Evolutionary conservation across 495 filamentous ascomycete species (phyloP), one percentile per base, ranked within the genome.

Genomic region (Penicillium coprophilum): DNA sequence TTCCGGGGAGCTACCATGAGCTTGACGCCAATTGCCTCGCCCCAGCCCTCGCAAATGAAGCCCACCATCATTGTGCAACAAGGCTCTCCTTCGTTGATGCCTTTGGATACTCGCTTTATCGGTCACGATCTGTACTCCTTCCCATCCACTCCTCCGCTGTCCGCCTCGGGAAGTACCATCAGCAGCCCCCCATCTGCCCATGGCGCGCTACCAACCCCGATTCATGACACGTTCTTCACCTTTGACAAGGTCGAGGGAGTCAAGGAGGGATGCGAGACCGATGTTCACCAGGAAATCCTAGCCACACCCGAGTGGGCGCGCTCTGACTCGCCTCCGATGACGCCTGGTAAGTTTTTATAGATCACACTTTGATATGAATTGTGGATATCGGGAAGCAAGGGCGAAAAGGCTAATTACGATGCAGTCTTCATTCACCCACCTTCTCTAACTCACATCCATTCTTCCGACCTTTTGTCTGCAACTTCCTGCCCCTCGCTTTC

Each of bases 91-190:
- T 82, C 81, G 53, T 77, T 92, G 64, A 83, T 90, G 77, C 80
- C 84, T 7, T 74, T 96, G 62, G 88, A 96, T 58, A 92, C 92
- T 36, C 86, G 93, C 56, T 83, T 89, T 50, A 73, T 78, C 56
- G 80, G 84, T 43, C 73, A 76, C 41, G 86, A 92, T 56, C 77
- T 85, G 61, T 86, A 87, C 58, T 86, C 83, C 69, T 92, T 89
- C 69, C 91, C 92, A 10, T 83, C 91, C 1, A 97, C 94, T 43
- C 94, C 94, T 49, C 89, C 92, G 13, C 80, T 97, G 53, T 96
- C 93, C 10, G 84, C 87, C 7, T 86, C 90, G 13, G 87, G 87
- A 52, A 96, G 92, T 74, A 80, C 83, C 45, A 87, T 90, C 71
- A 91, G 88, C 79, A 96, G 91, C 80, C 90, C 93, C 34, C 88